phyloP scores from a whole-genome alignment of 176 grass and related monocot species.

The Chloris gayana region DNA sequence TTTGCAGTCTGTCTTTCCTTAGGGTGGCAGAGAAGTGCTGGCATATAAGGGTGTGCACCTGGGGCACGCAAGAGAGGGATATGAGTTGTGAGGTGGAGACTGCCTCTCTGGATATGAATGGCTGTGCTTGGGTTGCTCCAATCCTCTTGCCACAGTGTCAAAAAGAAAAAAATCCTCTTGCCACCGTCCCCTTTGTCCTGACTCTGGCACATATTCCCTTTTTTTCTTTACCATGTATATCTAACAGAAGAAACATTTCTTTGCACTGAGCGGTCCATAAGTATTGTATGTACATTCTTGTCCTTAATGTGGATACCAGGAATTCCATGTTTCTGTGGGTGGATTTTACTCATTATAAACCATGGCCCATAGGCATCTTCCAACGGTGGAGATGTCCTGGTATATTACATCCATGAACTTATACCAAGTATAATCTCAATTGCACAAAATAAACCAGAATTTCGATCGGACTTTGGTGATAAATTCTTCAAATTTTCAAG shows the following conservation, averaged over 20 bases:
- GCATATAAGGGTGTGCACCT: slow-evolving; percentile 60
- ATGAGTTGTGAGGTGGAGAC: slow-evolving; percentile 88
- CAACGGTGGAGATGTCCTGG: slow-evolving; percentile 35
- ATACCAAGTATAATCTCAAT: background rate
- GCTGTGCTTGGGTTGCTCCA: slow-evolving; percentile 59
- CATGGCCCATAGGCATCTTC: slow-evolving; percentile 16
- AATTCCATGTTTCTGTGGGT: slow-evolving; percentile 38
- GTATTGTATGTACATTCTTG: slow-evolving; percentile 46
- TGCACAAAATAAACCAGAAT: background rate
- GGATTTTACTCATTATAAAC: slow-evolving; percentile 14
- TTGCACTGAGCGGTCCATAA: slow-evolving; percentile 21
- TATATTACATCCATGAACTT: slow-evolving; percentile 36
- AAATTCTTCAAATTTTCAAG: background rate
- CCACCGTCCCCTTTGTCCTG: slow-evolving; percentile 62
- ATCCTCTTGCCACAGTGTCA: slow-evolving; percentile 56
- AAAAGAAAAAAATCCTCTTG: slow-evolving; percentile 15
- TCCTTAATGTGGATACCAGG: slow-evolving; percentile 38
- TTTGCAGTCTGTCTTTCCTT: slow-evolving; percentile 48
- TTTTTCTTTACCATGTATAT: slow-evolving; percentile 37
- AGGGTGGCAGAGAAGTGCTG: slow-evolving; percentile 51
- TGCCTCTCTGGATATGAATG: slow-evolving; percentile 65
- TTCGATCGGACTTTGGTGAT: slow-evolving; percentile 17
- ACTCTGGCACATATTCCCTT: slow-evolving; percentile 34
- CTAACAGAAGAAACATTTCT: slow-evolving; percentile 1
- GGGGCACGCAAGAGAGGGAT: slow-evolving; percentile 53